These are phyloP conservation scores for Ganoderma sp. DNA, from an alignment of 1,284 basidiomycete genomes.

Conservation along the genomic window DNA sequence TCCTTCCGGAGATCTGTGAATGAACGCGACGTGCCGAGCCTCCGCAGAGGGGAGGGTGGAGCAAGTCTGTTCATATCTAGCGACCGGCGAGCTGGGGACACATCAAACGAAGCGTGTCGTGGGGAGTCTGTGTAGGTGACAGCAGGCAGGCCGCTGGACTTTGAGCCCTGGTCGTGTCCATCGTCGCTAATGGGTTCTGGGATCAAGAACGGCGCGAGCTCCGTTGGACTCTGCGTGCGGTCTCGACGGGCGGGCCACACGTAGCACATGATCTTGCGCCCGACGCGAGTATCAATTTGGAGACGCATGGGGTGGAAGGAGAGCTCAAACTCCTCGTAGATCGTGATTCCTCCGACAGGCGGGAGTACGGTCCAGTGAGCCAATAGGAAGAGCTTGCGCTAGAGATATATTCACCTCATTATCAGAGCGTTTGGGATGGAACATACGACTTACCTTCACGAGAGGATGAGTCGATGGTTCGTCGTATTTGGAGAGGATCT, in stretches of 20 bases:
- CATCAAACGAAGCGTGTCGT: conserved; percentile 38
- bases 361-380: conserved; percentile 84
- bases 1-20: conserved; percentile 69
- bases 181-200: conserved; percentile 21
- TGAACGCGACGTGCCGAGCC: conserved; percentile 65
- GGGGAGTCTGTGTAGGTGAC: conserved; percentile 31
- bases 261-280: conserved; percentile 88
- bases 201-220: conserved; percentile 32
- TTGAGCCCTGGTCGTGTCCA: conserved; percentile 3
- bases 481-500: conserved; percentile 83
- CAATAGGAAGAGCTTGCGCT: conserved; percentile 71
- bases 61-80: conserved; percentile 36
- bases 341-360: conserved; percentile 92
- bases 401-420: conserved; percentile 18
- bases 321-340: conserved; percentile 86
- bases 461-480: conserved; percentile 72
- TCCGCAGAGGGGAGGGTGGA: conserved; percentile 49
- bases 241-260: conserved; percentile 75
- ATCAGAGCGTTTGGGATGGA: neutral
- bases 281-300: conserved; percentile 85
- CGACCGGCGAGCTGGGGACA: conserved; percentile 34
- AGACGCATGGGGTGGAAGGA: conserved; percentile 88
- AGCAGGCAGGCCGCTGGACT: conserved; percentile 26
- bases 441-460: conserved; percentile 56
- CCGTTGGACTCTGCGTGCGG: conserved; percentile 44